Conservation (phyloP, 1,139 yeast species). For the Saccharomyces hybrid region DNA sequence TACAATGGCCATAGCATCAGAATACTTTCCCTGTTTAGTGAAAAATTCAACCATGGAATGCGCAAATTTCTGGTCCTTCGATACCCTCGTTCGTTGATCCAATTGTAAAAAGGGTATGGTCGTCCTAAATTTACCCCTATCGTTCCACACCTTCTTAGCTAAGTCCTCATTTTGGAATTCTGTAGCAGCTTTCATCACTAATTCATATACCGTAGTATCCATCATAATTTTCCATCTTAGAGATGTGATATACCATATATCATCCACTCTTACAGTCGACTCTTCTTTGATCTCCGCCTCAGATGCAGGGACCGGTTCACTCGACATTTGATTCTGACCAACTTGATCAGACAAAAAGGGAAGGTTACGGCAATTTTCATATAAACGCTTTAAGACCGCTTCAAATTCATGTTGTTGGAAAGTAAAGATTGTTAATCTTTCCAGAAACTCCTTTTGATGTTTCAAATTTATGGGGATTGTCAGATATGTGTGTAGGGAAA, state of each 20-base stretch:
- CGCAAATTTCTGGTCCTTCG: slow-evolving; percentile 39
- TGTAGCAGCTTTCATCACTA: slow-evolving; percentile 62
- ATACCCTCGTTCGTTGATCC: slow-evolving; percentile 36
- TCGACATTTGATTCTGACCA: no score
- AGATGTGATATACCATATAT: slow-evolving; percentile 11
- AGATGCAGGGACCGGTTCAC: no score
- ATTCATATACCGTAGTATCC: slow-evolving; percentile 48
- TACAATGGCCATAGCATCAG: slow-evolving; percentile 69
- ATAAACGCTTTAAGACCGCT: slow-evolving; percentile 2
- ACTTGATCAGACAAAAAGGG: no score
- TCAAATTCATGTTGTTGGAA: slow-evolving; percentile 25
- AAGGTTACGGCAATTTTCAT: no score
- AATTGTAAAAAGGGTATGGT: slow-evolving; percentile 41
- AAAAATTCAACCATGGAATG: slow-evolving; percentile 26
- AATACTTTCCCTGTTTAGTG: slow-evolving; percentile 29
- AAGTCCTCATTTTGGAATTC: slow-evolving; percentile 45
- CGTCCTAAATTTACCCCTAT: slow-evolving; percentile 67
- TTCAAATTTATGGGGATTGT: slow-evolving; percentile 24
- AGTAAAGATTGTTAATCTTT: slow-evolving; percentile 23
- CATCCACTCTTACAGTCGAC: background rate
- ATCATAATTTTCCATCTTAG: slow-evolving; percentile 31
- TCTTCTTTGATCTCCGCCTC: no score
- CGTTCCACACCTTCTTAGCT: slow-evolving; percentile 65
- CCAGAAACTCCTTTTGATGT: slow-evolving; percentile 21
- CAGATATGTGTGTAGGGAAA: slow-evolving; percentile 19